A percentile compares a stretch with the other conserved stretches of the same genome.
These are phyloP conservation scores for Naganishia vishniacii DNA, from an alignment of 768 basidiomycete genomes.

Conservation along the genomic window DNA sequence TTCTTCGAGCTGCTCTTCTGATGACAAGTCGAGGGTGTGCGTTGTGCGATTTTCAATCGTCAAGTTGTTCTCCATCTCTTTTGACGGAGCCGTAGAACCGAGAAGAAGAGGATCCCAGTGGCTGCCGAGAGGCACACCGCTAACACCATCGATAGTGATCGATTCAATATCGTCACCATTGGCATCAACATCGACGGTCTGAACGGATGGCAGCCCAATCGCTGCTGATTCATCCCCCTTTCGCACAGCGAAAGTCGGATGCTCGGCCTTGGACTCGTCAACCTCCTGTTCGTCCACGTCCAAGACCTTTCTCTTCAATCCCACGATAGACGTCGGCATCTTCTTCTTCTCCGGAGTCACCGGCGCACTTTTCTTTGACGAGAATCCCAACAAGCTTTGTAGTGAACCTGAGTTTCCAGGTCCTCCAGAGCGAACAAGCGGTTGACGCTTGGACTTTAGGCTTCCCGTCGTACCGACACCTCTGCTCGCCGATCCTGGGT, in stretches of 20 bases:
- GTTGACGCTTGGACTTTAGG: not conserved
- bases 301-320: not conserved
- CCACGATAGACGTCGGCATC: not conserved
- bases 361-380: not conserved
- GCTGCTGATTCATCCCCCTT: no score
- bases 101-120: constrained; percentile 2
- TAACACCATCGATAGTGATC: not conserved
- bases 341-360: constrained; percentile 17
- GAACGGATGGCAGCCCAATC: no score
- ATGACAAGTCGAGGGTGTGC: not conserved
- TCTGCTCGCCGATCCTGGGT: not conserved
- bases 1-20: not conserved
- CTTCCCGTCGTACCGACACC: not conserved
- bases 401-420: not conserved
- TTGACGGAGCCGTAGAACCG: not conserved
- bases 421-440: not conserved
- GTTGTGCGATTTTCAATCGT: not conserved
- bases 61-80: constrained; percentile 21
- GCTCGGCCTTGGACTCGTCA: no score
- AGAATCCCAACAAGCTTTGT: constrained; percentile 5
- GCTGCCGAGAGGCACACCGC: not conserved
- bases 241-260: no score
- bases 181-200: no score
- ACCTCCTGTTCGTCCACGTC: not conserved
- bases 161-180: not conserved